Base-by-base conservation (phyloP, 1,284 basidiomycete species). In the Ceratorhiza oryzae-sativae region DNA sequence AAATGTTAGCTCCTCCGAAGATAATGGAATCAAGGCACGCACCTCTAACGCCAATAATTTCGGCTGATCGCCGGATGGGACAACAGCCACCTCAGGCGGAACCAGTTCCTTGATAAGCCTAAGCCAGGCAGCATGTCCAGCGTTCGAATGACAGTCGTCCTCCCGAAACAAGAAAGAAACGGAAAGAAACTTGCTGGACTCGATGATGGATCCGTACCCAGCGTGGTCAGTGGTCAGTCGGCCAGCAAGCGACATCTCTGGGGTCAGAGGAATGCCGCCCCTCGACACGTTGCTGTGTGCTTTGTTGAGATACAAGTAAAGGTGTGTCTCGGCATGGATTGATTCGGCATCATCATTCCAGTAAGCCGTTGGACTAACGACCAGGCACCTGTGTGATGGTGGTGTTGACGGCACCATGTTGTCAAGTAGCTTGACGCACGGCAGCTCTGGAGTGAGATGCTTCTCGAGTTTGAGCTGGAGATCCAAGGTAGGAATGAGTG, bases 141-240 rank as follows among this genome's bases (percentile, higher is more conserved):
- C 79, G 70, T 84, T 86, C 60, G 84, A 83, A 73, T 88, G 80
- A 79, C 91, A 93, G 74, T 90, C 87, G 15, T 84, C 85, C 75
- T 91, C 89, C 5, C 85, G 86, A 77, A 94, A 91, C 80, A 91
- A 88, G 77, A 91, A 93, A 0, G 90, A 92, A 71, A 93, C 83
- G 12, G 88, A 90, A 23, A 94, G 84, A 77, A 88, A 91, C 61
- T 83, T 85, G 49, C 63, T 68, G 18, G 90, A 89, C 60, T 85
- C 87, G 76, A 90, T 88, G 71, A 89, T 83, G 62, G 83, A 81
- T 13, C 78, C 76, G 49, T 82, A 81, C 68, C 84, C 81, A 55
- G 83, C 83, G 60, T 89, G 87, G 72, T 83, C 82, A 39, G 63
- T 68, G 15, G 63, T 68, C 23, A 68, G 51, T 36, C 63, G 49